Evolutionary conservation across 305 asterid genomes (phyloP), one percentile per base, ranked within the genome.

Genomic region (Rubia peregrina): DNA sequence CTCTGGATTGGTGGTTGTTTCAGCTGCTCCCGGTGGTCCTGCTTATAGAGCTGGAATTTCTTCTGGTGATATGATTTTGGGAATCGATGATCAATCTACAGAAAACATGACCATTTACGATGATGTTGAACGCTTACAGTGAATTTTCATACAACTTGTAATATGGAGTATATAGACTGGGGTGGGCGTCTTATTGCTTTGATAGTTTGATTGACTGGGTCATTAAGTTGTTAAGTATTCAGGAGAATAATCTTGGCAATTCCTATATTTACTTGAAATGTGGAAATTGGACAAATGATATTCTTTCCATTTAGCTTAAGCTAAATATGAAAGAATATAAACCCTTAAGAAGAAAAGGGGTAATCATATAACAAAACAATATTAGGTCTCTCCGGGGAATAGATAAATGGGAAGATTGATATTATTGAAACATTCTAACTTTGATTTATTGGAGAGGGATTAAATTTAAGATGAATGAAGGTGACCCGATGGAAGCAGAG

Each of bases 401-500:
- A 22, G n/a, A 16, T 67, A 16, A 12, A 30, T 38, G 24, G 61
- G 16, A 19, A 2, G 26, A 13, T 66, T 44, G 62, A 44, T 46
- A 3, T 16, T 14, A 8, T 8, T 59, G 26, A 19, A 55, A 68
- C 51, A 60, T n/a, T 14, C 46, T 46, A n/a, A 57, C 42, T 19
- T 48, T 7, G 21, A 21, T 13, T 61, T 16, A 49, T 30, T 49
- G 71, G 42, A 13, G 44, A 49, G 14, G 51, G 59, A 53, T 62
- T 62, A 48, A 77, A 24, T 57, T 60, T 24, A 74, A 68, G 70
- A 53, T 76, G 74, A 69, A 77, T 82, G 74, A 75, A 94, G 99
- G 89, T 98, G 99, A 73, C 87, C 96, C 53, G 99, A 91, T 84
- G 99, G 96, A 85, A 94, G 92, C 80, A 78, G 74, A 70, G 97